phyloP scores from a whole-genome alignment of 352 stramenopile genomes.

The Blastocystis sp. region DNA sequence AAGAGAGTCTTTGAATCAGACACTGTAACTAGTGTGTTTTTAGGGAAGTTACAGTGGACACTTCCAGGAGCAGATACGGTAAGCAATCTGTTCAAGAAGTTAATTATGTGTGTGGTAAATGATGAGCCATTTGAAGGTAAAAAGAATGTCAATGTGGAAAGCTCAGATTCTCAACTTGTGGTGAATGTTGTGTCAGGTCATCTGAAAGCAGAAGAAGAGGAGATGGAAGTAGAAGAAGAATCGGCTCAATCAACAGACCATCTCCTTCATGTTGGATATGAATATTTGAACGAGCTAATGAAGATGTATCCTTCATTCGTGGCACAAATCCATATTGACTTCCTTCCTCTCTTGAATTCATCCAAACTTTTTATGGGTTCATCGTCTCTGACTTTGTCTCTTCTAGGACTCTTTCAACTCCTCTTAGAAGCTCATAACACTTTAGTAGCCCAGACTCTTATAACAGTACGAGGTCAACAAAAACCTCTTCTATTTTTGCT shows the following conservation, averaged over 20 bases:
- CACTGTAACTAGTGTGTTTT: background rate
- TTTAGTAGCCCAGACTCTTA: background rate
- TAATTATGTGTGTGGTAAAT: background rate
- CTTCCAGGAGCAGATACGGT: background rate
- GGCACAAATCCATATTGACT: background rate
- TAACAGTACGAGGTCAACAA: background rate
- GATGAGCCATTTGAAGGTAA: background rate
- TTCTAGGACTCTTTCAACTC: background rate
- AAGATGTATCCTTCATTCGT: background rate
- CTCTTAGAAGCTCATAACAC: background rate
- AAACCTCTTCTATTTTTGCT: background rate
- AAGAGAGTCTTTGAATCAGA: background rate
- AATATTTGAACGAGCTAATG: background rate
- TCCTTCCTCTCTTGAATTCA: background rate
- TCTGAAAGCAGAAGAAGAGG: background rate
- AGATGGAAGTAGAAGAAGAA: background rate
- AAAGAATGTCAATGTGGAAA: background rate
- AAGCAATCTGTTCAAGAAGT: conserved; percentile 15
- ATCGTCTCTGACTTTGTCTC: background rate
- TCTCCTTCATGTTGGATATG: background rate
- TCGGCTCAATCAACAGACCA: background rate
- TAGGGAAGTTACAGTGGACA: background rate
- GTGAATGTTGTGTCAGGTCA: background rate
- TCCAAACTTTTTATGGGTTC: background rate
- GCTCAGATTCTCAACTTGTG: background rate